Evolutionary conservation across 1,139 yeast species (phyloP), one percentile per base, ranked within the genome.

Genomic region (Yamadazyma triangularis): DNA sequence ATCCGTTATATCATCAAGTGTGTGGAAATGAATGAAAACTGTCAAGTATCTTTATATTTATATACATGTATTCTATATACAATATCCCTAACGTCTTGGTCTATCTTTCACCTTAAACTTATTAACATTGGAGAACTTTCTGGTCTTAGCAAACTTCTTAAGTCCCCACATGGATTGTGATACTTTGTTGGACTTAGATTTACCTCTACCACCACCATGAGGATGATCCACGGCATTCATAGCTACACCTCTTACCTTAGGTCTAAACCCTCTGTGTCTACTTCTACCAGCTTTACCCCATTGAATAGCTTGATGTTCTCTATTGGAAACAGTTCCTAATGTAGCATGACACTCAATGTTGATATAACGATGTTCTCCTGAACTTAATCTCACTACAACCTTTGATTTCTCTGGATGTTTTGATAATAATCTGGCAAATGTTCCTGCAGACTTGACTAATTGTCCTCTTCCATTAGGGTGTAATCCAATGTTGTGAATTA

Each of bases 181-280:
- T 33, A 84, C 74, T 68, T 87, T 89, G 63, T 89, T 89, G 42
- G 95, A 86, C 78, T 93, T 91, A 37, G 95, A 85, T 61, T 91
- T 93, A 76, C 99, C 99, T 74, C 98, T 83, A 66, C 99, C 99
- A 82, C 99, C 99, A 73, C 99, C 99, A 53, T 88, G 93, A 45
- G 99, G 99, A 69, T 91, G 99, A 62, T 91, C 97, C 54, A 80
- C 78, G 39, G 94, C 93, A 64, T 91, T 91, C 96, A 87, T 87
- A 32, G 98, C 98, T 47, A 88, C 87, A 76, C 99, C 99, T 71
- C 99, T 84, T 24, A 88, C 96, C 33, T 83, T 77, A 22, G 99
- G 98, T 60, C 98, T 79, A 50, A 82, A 80, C 44, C 98, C 98
- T 55, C 85, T 68, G 71, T 88, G 83, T 58, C 99, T 82, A 32